Conservation (phyloP, 2,329 filamentous ascomycete species). For the Sclerotinia subarctica region DNA sequence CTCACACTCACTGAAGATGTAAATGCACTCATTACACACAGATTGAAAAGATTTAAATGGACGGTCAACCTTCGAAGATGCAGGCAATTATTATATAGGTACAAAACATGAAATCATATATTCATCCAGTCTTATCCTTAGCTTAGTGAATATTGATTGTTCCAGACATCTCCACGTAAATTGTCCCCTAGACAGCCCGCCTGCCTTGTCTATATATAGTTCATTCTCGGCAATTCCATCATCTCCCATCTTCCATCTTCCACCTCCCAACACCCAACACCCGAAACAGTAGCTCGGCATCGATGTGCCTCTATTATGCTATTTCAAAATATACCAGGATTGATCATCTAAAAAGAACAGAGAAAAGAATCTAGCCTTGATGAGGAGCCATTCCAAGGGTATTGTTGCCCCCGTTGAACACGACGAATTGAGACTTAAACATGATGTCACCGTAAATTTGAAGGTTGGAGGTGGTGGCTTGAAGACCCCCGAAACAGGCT, state of each 20-base stretch:
- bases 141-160: conserved; percentile 9
- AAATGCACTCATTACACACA: too few species aligned
- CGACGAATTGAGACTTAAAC: conserved; percentile 60
- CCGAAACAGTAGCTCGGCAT: conserved; percentile 12
- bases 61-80: neutral
- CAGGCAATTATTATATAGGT: conserved; percentile 8
- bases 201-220: neutral
- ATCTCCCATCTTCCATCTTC: neutral
- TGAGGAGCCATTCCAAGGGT: conserved; percentile 49
- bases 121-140: conserved; percentile 8
- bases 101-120: conserved; percentile 11
- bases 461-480: conserved; percentile 53
- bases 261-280: neutral
- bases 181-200: neutral
- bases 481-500: conserved; percentile 67
- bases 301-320: conserved; percentile 9
- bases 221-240: neutral
- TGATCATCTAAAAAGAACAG: conserved; percentile 2
- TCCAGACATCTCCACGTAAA: neutral
- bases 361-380: conserved; percentile 23
- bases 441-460: conserved; percentile 63
- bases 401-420: conserved; percentile 55
- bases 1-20: too few species aligned
- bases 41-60: neutral
- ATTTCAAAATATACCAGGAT: neutral